Conservation (phyloP, 345 rosid genomes). For the Citrus maxima region DNA sequence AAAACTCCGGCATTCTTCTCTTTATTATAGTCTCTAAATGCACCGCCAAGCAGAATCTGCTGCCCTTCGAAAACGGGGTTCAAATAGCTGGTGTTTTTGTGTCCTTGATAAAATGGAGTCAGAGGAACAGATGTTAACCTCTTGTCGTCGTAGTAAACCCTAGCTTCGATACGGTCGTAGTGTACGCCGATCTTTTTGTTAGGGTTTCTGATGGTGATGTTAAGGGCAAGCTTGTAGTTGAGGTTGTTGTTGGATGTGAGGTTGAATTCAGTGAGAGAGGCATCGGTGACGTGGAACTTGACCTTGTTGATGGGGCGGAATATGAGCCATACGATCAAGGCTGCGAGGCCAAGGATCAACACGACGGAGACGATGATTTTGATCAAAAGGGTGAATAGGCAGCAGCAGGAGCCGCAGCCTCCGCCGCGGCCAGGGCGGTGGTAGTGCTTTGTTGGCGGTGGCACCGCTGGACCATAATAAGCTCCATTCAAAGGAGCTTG, state of each 20-base stretch:
- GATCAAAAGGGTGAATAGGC: constrained; percentile 47
- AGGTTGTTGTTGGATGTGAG: constrained; percentile 29
- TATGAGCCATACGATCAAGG: constrained; percentile 56
- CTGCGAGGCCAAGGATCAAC: constrained; percentile 42
- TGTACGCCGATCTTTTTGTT: constrained; percentile 54
- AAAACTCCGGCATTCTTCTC: constrained; percentile 44
- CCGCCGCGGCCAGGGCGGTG: constrained; percentile 48
- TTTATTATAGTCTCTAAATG: constrained; percentile 18
- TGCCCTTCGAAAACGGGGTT: constrained; percentile 41
- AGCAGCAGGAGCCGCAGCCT: constrained; percentile 55
- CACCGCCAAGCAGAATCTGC: constrained; percentile 24
- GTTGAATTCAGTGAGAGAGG: constrained; percentile 49
- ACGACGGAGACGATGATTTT: constrained; percentile 38
- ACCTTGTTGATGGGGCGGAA: constrained; percentile 51
- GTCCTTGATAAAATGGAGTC: constrained; percentile 71
- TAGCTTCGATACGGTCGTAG: constrained; percentile 51
- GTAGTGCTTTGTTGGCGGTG: constrained; percentile 41
- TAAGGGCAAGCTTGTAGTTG: constrained; percentile 39
- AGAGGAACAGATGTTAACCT: constrained; percentile 31
- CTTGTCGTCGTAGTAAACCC: constrained; percentile 38
- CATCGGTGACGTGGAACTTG: constrained; percentile 48
- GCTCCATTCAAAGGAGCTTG: constrained; percentile 57
- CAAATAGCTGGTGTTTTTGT: constrained; percentile 61
- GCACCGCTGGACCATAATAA: constrained; percentile 66
- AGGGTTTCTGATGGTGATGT: constrained; percentile 58